Percentiles rank a stretch among this genome's conserved stretches.
Evolutionary conservation across 306 rosid species (phyloP).

Genomic region (Acacia confusa): DNA sequence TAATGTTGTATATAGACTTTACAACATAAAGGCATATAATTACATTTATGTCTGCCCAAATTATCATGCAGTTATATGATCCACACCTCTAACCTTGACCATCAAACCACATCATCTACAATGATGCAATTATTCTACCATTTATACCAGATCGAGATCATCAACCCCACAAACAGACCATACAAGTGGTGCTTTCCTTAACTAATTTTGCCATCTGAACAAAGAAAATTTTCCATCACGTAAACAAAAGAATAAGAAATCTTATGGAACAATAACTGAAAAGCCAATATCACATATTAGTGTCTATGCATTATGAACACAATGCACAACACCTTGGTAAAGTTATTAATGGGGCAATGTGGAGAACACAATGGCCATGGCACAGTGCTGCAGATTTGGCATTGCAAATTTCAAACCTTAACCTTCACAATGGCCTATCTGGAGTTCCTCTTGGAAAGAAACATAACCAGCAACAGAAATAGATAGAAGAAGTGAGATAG

Average conservation of each 20-base stretch:
- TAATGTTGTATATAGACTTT: background rate
- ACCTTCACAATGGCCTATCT: background rate
- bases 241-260: background rate
- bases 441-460: background rate
- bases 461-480: background rate
- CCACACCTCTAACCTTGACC: background rate
- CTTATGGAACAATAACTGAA: background rate
- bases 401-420: background rate
- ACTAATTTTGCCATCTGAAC: slow-evolving; percentile 1
- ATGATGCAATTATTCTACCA: background rate
- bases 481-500: background rate
- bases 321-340: background rate
- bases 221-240: background rate
- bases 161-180: background rate
- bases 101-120: background rate
- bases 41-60: background rate
- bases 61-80: background rate
- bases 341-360: background rate
- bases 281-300: background rate
- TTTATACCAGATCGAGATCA: background rate
- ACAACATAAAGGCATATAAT: background rate
- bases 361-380: background rate
- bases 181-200: background rate
- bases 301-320: background rate
- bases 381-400: background rate